Evolutionary conservation across 148 eudicot species (phyloP).

Genomic region (Amaranthus hypochondriacus): DNA sequence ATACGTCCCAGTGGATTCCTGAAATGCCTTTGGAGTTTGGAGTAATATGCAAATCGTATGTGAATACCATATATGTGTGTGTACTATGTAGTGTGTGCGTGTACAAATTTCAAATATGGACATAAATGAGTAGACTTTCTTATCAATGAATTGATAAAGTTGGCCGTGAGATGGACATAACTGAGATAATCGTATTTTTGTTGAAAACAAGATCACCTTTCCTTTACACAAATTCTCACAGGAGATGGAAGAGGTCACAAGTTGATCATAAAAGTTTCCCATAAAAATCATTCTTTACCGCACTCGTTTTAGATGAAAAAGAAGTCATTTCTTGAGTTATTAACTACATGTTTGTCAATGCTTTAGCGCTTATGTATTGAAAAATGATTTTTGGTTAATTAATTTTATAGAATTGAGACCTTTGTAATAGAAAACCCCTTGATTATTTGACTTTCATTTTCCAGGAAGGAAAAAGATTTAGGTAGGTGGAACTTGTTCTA

Average conservation of each 20-base stretch:
- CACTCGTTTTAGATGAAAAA: too few relatives aligned
- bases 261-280: too few relatives aligned
- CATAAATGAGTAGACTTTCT: neutral
- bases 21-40: neutral
- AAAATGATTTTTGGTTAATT: too few relatives aligned
- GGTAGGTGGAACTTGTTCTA: conserved; percentile 17
- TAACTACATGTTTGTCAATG: too few relatives aligned
- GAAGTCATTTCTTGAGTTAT: too few relatives aligned
- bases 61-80: neutral
- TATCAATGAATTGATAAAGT: neutral
- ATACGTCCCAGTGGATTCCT: conserved; percentile 9
- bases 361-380: too few relatives aligned
- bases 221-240: too few relatives aligned
- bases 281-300: too few relatives aligned
- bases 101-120: neutral
- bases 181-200: neutral
- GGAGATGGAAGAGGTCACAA: too few relatives aligned
- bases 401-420: too few relatives aligned
- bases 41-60: neutral
- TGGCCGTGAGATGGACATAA: neutral
- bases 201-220: neutral
- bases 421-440: neutral
- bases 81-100: neutral
- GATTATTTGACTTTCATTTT: conserved; percentile 2
- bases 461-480: neutral